Conservation (phyloP, 2,329 filamentous ascomycete species). For the Ceratocystis variospora region DNA sequence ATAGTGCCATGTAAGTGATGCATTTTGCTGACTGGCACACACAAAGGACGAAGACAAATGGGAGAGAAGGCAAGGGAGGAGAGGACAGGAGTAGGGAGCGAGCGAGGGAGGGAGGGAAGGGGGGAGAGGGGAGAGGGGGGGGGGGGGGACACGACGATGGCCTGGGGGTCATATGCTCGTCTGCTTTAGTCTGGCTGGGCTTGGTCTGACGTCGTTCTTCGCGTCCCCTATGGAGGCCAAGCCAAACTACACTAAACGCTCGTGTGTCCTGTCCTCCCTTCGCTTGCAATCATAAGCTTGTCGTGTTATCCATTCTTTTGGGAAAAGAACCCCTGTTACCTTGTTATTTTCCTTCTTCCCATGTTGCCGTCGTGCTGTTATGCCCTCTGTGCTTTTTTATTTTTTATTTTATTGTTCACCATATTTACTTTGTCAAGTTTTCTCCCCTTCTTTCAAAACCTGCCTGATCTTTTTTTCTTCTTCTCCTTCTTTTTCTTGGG, state of each 20-base stretch:
- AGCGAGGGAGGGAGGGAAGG: not conserved
- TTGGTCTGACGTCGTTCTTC: slow-evolving; percentile 1
- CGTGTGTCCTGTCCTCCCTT: not conserved
- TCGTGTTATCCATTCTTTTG: not conserved
- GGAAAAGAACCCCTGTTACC: not conserved
- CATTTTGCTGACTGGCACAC: too few relatives aligned
- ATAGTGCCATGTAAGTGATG: too few relatives aligned
- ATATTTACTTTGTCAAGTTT: slow-evolving; percentile 4
- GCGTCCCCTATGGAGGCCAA: not conserved
- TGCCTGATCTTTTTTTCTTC: not conserved
- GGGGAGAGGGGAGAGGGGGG: not conserved
- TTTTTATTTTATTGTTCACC: not conserved
- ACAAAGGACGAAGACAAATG: too few relatives aligned
- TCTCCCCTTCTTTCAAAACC: not conserved
- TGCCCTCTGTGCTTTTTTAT: slow-evolving; percentile 7
- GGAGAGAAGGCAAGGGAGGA: too few relatives aligned
- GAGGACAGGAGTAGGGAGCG: not conserved
- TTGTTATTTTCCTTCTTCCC: slow-evolving; percentile 11
- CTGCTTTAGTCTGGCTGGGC: not conserved
- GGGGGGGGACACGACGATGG: not conserved
- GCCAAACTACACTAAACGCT: too few relatives aligned
- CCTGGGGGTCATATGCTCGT: not conserved
- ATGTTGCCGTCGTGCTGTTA: not conserved
- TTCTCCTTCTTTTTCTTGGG: not conserved
- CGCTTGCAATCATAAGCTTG: not conserved